Evolutionary conservation across 2,329 filamentous ascomycete species (phyloP), one percentile per base, ranked within the genome.

Genomic region (Capronia epimyces): DNA sequence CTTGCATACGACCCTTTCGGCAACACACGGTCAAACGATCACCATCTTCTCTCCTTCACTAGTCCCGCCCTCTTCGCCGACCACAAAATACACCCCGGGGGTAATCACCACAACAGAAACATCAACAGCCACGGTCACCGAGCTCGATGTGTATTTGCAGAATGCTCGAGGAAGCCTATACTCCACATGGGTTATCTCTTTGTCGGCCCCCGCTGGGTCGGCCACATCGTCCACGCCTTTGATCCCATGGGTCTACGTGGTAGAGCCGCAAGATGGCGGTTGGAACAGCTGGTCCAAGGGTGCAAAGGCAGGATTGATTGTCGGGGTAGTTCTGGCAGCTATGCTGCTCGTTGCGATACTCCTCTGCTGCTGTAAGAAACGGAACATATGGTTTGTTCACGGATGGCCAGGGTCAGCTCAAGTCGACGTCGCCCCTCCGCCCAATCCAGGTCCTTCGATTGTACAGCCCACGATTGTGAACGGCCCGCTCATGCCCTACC

Each of bases 261-360:
- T 54, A 3, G 39, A 54, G 3, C 41, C 51, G 18, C 21, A 25
- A 8, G 15, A 43, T n/a, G 47, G 47, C 13, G 55, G 56, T 15
- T 64, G 63, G 63, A 25, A 62, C 48, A 58, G 51, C 15, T 66
- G 64, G 64, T 58, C 58, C 16, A 48, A 49, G 8, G 58, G 55
- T 12, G 55, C 58, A 43, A 62, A 62, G 54, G 63, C 56, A 10
- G 64, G 64, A 8, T 49, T 66, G 13, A 60, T 66, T 9, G 61
- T 61, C 6, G 62, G 59, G 3, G 56, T 60, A 13, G 54, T 63
- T 24, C 46, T 65, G 2, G 51, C 57, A 6, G 58, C 58, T 5
- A 15, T 64, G 13, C 46, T 64, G 43, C 37, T 64, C 13, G 29
- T 62, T n/a, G 56, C 24, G 13, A 20, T 63, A n/a, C 41, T 56